A percentile compares a stretch with the other conserved stretches of the same genome.
These are phyloP conservation scores for Biscogniauxia marginata DNA, from an alignment of 2,329 filamentous ascomycete genomes.

Conservation along the genomic window DNA sequence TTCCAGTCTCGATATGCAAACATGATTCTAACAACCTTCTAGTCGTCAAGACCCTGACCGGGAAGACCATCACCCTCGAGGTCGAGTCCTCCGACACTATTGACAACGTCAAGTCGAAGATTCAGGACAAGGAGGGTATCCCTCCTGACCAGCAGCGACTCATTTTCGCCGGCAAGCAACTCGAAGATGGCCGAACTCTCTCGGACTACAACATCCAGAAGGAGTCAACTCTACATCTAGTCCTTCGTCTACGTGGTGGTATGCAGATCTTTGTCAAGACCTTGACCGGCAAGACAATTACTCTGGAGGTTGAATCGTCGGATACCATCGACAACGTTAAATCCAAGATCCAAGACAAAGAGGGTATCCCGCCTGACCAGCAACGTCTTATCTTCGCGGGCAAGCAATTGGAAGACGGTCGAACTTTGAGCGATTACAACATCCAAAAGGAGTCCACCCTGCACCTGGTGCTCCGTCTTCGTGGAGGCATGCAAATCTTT, in stretches of 20 bases:
- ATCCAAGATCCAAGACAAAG: conserved; percentile 89
- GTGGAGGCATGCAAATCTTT: conserved; percentile 77
- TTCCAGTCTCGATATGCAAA: background rate
- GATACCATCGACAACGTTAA: conserved; percentile 96
- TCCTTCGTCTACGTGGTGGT: conserved; percentile 84
- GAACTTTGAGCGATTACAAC: conserved; percentile 92
- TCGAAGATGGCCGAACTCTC: conserved; percentile 89
- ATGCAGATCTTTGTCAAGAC: conserved; percentile 92
- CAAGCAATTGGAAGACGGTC: conserved; percentile 90
- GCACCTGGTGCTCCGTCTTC: conserved; percentile 76
- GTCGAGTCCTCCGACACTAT: conserved; percentile 89
- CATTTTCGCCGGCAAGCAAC: conserved; percentile 94
- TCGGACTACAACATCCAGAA: conserved; percentile 97
- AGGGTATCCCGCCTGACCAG: conserved; percentile 91
- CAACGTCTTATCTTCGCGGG: conserved; percentile 92
- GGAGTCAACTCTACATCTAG: conserved; percentile 81
- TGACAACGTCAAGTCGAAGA: conserved; percentile 96
- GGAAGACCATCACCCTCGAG: conserved; percentile 91
- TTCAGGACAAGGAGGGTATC: conserved; percentile 97
- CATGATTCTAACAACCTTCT: conserved; percentile 12
- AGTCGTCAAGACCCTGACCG: conserved; percentile 81
- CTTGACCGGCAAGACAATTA: conserved; percentile 90
- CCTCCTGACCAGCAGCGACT: conserved; percentile 94
- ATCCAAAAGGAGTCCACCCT: conserved; percentile 90
- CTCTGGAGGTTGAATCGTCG: conserved; percentile 82